phyloP scores from a whole-genome alignment of 1,139 yeast genomes.

The Nakaseomyces sp. region DNA sequence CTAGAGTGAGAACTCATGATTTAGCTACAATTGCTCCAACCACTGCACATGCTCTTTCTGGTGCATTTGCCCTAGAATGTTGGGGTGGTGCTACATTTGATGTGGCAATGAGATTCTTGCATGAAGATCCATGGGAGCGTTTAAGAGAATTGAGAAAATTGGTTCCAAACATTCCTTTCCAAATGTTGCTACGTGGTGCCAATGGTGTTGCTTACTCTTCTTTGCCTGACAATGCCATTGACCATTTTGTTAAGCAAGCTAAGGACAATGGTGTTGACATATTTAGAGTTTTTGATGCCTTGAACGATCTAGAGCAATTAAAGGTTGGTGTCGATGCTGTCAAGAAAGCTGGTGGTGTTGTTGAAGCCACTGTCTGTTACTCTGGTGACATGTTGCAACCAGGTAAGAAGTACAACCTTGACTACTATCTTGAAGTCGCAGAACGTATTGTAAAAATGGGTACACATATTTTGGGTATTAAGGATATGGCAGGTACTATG shows the following conservation, averaged over 20 bases:
- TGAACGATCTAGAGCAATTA: conserved; percentile 92
- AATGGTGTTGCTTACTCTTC: conserved; percentile 98
- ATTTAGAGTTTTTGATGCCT: conserved; percentile 94
- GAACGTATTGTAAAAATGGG: conserved; percentile 87
- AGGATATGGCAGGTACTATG: conserved; percentile 99
- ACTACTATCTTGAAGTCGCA: conserved; percentile 74
- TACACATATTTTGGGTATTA: conserved; percentile 92
- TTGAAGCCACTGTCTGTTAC: conserved; percentile 96
- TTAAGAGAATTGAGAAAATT: conserved; percentile 75
- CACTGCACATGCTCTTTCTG: conserved; percentile 82
- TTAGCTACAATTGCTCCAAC: conserved; percentile 85
- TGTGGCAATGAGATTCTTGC: conserved; percentile 94
- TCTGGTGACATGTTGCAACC: conserved; percentile 97
- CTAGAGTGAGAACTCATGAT: conserved; percentile 93
- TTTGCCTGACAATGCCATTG: conserved; percentile 96
- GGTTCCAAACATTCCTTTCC: conserved; percentile 98
- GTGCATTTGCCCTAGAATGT: conserved; percentile 93
- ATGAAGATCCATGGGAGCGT: conserved; percentile 99
- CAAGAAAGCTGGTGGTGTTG: conserved; percentile 96
- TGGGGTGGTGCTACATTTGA: conserved; percentile 99
- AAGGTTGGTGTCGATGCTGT: conserved; percentile 98
- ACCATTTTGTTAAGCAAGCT: conserved; percentile 90
- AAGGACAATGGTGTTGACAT: conserved; percentile 94
- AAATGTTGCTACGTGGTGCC: conserved; percentile 98
- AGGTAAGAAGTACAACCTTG: conserved; percentile 90